phyloP scores from a whole-genome alignment of 2,329 filamentous ascomycete genomes.

The Trichoderma endophyticum region DNA sequence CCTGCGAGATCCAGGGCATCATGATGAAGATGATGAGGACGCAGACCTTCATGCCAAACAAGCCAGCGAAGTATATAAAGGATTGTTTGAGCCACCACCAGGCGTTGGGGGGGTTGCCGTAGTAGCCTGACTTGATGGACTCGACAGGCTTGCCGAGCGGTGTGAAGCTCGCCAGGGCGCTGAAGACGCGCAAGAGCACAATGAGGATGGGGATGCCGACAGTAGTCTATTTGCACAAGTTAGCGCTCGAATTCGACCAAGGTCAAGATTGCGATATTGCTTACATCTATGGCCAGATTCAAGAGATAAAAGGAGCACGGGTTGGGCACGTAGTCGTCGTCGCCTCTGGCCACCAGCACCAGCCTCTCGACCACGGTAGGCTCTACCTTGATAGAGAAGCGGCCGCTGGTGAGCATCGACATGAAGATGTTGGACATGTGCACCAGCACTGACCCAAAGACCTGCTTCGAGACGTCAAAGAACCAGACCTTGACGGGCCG shows the following conservation, averaged over 20 bases:
- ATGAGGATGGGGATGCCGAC: slow-evolving; percentile 95
- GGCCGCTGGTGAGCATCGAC: slow-evolving; percentile 90
- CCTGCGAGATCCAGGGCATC: slow-evolving; percentile 83
- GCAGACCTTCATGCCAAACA: slow-evolving; percentile 94
- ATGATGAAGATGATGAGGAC: slow-evolving; percentile 89
- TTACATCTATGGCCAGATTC: slow-evolving; percentile 91
- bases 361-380: slow-evolving; percentile 38
- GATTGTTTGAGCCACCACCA: slow-evolving; percentile 97
- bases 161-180: slow-evolving; percentile 68
- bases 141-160: slow-evolving; percentile 76
- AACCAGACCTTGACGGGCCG: slow-evolving; percentile 94
- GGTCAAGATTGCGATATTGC: slow-evolving; percentile 30
- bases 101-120: slow-evolving; percentile 75
- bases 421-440: slow-evolving; percentile 93
- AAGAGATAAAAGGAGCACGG: slow-evolving; percentile 95
- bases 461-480: slow-evolving; percentile 96
- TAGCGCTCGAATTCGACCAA: background rate
- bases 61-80: slow-evolving; percentile 89
- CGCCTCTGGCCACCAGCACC: slow-evolving; percentile 41
- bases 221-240: slow-evolving; percentile 61
- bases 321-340: slow-evolving; percentile 69
- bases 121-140: slow-evolving; percentile 90
- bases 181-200: slow-evolving; percentile 75
- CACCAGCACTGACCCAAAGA: slow-evolving; percentile 86
- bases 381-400: slow-evolving; percentile 65